Evolutionary conservation across 2,329 filamentous ascomycete genomes (phyloP).

Genomic region (Exophiala bonariae): DNA sequence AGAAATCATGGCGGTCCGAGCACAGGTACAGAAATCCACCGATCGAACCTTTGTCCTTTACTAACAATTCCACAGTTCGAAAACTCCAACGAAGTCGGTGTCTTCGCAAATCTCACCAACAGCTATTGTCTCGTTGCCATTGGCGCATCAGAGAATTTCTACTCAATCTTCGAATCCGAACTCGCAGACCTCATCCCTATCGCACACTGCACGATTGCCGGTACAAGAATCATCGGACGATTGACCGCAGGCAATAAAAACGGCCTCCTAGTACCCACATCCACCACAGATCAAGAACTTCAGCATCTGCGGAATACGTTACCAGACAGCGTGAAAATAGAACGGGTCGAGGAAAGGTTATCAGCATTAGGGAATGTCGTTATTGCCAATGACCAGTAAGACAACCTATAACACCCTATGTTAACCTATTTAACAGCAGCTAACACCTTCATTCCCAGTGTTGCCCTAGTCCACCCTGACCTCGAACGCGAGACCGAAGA

Average conservation of each 20-base stretch:
- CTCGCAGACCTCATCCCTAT: slow-evolving; percentile 97
- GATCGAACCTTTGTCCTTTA: neutral
- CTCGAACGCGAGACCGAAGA: slow-evolving; percentile 97
- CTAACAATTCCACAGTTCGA: slow-evolving; percentile 36
- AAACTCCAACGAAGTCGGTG: slow-evolving; percentile 70
- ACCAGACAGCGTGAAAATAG: slow-evolving; percentile 87
- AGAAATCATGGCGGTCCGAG: slow-evolving; percentile 22
- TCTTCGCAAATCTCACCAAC: slow-evolving; percentile 96
- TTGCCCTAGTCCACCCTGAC: slow-evolving; percentile 93
- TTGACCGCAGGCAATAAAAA: slow-evolving; percentile 96
- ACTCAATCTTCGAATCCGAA: slow-evolving; percentile 97
- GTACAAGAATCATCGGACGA: slow-evolving; percentile 91
- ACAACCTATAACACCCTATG: neutral
- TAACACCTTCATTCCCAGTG: slow-evolving; percentile 54
- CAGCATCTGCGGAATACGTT: slow-evolving; percentile 95
- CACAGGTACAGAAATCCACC: slow-evolving; percentile 11
- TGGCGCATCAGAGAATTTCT: slow-evolving; percentile 97
- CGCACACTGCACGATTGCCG: slow-evolving; percentile 93
- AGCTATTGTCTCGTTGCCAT: slow-evolving; percentile 93
- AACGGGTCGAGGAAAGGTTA: slow-evolving; percentile 94
- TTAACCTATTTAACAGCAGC: no score
- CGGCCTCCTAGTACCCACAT: slow-evolving; percentile 92
- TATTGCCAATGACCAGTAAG: slow-evolving; percentile 64
- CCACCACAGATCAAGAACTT: slow-evolving; percentile 95
- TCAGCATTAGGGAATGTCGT: slow-evolving; percentile 97